phyloP scores from a whole-genome alignment of 2,329 filamentous ascomycete species.

The Rhexocercosporidium sp. region DNA sequence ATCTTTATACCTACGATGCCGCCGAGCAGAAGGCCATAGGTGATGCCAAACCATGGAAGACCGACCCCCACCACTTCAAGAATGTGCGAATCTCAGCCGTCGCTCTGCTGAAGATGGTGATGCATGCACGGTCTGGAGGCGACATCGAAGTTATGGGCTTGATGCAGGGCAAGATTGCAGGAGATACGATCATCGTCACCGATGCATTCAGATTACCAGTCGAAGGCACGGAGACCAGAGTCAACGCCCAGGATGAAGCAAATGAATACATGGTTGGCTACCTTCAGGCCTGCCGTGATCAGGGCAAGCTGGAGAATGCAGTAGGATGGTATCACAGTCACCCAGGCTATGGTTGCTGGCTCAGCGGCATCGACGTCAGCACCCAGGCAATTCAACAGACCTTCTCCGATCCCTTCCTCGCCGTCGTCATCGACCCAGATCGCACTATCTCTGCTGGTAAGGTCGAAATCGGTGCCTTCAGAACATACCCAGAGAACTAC shows the following conservation, averaged over 20 bases:
- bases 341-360: conserved; percentile 97
- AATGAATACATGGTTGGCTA: conserved; percentile 97
- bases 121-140: conserved; percentile 96
- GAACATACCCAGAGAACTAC: conserved; percentile 83
- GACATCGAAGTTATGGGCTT: conserved; percentile 95
- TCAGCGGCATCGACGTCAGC: conserved; percentile 91
- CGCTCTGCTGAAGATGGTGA: conserved; percentile 97
- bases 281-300: conserved; percentile 75
- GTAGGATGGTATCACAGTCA: conserved; percentile 99
- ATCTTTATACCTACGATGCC: conserved; percentile 83
- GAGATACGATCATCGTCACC: conserved; percentile 86
- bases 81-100: conserved; percentile 91
- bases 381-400: conserved; percentile 87
- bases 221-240: conserved; percentile 96
- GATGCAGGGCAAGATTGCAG: conserved; percentile 93
- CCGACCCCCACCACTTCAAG: conserved; percentile 87
- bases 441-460: conserved; percentile 93
- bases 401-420: conserved; percentile 89
- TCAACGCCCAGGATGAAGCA: conserved; percentile 94
- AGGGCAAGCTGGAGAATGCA: conserved; percentile 83
- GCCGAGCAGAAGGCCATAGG: conserved; percentile 70
- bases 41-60: conserved; percentile 73
- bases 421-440: conserved; percentile 95
- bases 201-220: conserved; percentile 94
- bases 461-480: conserved; percentile 93